Base-by-base conservation (phyloP, 2,329 filamentous ascomycete genomes). In the Fusarium protoensiforme region DNA sequence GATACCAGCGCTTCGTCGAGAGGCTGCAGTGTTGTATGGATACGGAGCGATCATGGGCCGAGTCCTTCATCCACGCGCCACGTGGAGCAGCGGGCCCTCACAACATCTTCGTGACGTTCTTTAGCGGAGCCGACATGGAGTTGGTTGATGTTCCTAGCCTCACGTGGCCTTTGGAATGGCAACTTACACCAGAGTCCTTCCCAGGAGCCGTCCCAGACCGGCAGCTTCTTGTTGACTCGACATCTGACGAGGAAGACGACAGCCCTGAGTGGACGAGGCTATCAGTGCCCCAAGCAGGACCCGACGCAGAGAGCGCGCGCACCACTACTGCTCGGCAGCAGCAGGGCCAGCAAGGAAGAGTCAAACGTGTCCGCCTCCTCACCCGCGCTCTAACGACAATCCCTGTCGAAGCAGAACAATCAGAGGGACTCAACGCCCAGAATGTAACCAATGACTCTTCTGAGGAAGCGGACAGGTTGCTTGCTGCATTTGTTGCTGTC, bases 401-500 rank as follows among this genome's bases (percentile, higher is more conserved):
- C 24, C 65, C 74, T 3, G 53, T 60, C 14, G 36, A 29, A 20
- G 24, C 58, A 16, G 43, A 33, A 7, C 66, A 74, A 18, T 24
- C 53, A 4, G 51, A 67, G 36, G 59, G 64, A 20, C 64, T 65
- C 10, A 33, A n/a, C 10, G 65, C 61, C 22, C 51, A 48, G n/a
- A 27, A 14, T 18, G 9, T 31, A 14, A 61, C 38, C 39, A 68
- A 77, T 48, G 59, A 69, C 48, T 24, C 64, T 27, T 66, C 70
- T 16, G 71, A 69, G 31, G 73, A 78, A 33, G 64, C 71, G 14
- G 75, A 78, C 29, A 79, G 79, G 24, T 81, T 91, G 31, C 82
- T 92, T 60, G 86, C 89, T 20, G 87, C 89, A 4, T 89, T 92
- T 65, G 82, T 92, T 59, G 86, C 88, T 16, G 83, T 92, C 39